Evolutionary conservation across 495 filamentous ascomycete species (phyloP), one percentile per base, ranked within the genome.

Genomic region (Annulohypoxylon maeteangense): DNA sequence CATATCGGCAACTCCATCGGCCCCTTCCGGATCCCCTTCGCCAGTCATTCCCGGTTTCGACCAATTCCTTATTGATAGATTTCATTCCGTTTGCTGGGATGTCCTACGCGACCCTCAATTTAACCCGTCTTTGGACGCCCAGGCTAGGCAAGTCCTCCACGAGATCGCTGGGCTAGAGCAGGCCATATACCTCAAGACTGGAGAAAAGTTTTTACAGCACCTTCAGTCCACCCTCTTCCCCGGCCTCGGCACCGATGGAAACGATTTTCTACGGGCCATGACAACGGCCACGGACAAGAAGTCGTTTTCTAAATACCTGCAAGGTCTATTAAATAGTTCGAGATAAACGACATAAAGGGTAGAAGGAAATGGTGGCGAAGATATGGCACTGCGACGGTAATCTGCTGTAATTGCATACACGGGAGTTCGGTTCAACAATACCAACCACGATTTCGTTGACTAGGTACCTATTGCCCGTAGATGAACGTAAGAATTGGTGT

Each of bases 71-170:
- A 91, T 97, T 57, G 84, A 89, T 25, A 87, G 90, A n/a, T 95
- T 99, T 80, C 93, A 96, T 16, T 87, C 92, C 0, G 81, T 95
- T 31, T 93, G 91, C 76, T 99, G 95, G 94, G 89, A 89, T 5
- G 88, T 98, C 1, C 87, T 95, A 1, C 87, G 86, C 11, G 90
- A 91, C 10, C 81, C 89, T 3, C 87, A 87, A 12, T 97, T 98
- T 83, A 90, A 90, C 71, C 85, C 92, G 0, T 77, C 68, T 12
- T 88, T 88, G 70, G 96, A 99, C 77, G 92, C 93, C 12, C 92
- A 95, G 77, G 89, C 91, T 18, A 91, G 90, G 73, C 89, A 92
- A 70, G 92, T 97, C 3, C 84, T 98, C 22, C 88, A 87, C 59
- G 96, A 99, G 79, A 91, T 96, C 38, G 92, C 92, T 7, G 85